Evolutionary conservation across 1,284 basidiomycete species (phyloP).

Genomic region (Ceratobasidium sp.): DNA sequence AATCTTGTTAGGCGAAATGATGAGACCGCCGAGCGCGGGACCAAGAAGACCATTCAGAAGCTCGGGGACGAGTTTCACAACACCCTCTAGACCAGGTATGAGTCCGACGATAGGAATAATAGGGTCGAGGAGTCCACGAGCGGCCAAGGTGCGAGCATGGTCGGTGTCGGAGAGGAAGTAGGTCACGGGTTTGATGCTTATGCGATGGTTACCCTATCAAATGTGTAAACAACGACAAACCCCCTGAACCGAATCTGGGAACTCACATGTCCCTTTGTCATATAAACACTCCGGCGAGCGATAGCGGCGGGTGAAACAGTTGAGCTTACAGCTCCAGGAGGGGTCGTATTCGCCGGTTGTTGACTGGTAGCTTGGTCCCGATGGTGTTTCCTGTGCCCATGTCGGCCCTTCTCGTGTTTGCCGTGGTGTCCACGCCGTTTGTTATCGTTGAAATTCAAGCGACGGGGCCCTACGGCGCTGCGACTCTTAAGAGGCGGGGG

Average conservation of each 20-base stretch:
- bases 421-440: too few species aligned
- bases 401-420: neutral
- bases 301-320: neutral
- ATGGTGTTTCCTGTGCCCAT: neutral
- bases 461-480: neutral
- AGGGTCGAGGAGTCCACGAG: conserved; percentile 35
- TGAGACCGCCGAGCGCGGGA: conserved; percentile 14
- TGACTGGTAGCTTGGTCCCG: too few species aligned
- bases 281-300: neutral
- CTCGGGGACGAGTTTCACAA: conserved; percentile 15
- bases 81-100: conserved; percentile 27
- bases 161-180: neutral
- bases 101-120: conserved; percentile 29
- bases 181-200: neutral
- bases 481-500: neutral
- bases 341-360: too few species aligned
- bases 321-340: neutral
- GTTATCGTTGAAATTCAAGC: neutral
- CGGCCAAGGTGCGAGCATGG: neutral
- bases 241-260: neutral
- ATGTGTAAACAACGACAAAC: neutral
- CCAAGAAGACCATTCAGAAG: conserved; percentile 25
- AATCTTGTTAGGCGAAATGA: conserved; percentile 24
- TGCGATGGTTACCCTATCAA: conserved; percentile 8
- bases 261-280: conserved; percentile 17